A percentile compares a stretch with the other conserved stretches of the same genome.
Evolutionary conservation across 1,284 basidiomycete species (phyloP).

Genomic region (Cystobasidium sp.): DNA sequence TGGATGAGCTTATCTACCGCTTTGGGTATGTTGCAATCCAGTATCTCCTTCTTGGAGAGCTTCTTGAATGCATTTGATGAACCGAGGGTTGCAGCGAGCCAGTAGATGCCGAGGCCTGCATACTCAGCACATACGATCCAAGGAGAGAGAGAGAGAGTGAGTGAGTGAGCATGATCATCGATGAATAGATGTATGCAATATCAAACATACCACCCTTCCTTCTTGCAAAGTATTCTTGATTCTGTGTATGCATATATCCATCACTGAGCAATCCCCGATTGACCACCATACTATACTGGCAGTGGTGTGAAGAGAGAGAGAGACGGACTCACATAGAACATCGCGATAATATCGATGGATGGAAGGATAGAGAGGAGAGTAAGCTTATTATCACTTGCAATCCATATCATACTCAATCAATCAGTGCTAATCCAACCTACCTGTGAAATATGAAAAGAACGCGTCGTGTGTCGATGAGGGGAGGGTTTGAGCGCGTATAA

Average conservation of each 20-base stretch:
- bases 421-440: too few species aligned
- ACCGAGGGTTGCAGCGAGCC: slow-evolving; percentile 51
- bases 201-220: slow-evolving; percentile 26
- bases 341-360: not conserved
- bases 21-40: slow-evolving; percentile 47
- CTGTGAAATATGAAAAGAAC: too few species aligned
- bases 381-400: not conserved
- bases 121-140: too few species aligned
- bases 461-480: too few species aligned
- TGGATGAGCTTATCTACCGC: slow-evolving; percentile 48
- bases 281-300: not conserved
- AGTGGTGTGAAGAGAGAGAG: too few species aligned
- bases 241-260: not conserved
- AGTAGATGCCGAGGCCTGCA: slow-evolving; percentile 50
- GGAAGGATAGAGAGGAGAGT: not conserved
- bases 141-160: not conserved
- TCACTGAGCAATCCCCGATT: not conserved
- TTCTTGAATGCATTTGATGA: slow-evolving; percentile 45
- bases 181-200: not conserved
- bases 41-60: slow-evolving; percentile 48
- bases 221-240: slow-evolving; percentile 31
- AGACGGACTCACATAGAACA: slow-evolving; percentile 32
- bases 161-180: not conserved
- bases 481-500: too few species aligned
- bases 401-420: too few species aligned